Conservation (phyloP, 306 rosid genomes). For the Malus domestica region DNA sequence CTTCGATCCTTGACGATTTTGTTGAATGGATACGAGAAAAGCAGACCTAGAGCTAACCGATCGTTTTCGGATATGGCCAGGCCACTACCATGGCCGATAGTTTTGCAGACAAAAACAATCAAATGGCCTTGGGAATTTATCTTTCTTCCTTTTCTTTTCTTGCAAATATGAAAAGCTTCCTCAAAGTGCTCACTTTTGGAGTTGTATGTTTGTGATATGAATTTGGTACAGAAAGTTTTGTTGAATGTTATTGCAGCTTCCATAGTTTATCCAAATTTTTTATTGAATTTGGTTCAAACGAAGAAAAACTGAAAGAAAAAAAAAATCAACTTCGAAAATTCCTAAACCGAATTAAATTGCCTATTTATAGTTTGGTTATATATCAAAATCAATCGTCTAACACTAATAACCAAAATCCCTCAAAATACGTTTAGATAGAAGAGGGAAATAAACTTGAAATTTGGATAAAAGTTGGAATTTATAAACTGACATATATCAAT, state of each 20-base stretch:
- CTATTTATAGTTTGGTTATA: too few relatives aligned
- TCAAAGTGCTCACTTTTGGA: not conserved
- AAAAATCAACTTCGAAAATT: too few relatives aligned
- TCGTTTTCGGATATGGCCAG: constrained; percentile 7
- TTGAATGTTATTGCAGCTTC: constrained; percentile 5
- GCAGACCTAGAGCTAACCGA: constrained; percentile 21
- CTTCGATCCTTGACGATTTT: constrained; percentile 85
- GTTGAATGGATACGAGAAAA: constrained; percentile 80
- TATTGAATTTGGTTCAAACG: too few relatives aligned
- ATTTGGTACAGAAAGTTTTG: constrained; percentile 18
- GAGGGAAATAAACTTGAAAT: too few relatives aligned
- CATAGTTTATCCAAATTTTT: not conserved
- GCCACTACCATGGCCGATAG: not conserved
- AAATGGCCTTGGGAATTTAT: constrained; percentile 19
- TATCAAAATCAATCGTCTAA: too few relatives aligned
- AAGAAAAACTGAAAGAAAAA: too few relatives aligned
- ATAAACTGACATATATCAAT: too few relatives aligned
- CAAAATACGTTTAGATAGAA: too few relatives aligned
- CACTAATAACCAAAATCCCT: not conserved
- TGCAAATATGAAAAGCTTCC: not conserved
- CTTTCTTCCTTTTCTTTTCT: constrained; percentile 10
- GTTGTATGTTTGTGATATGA: constrained; percentile 19
- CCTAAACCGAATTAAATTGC: too few relatives aligned
- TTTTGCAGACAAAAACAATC: constrained; percentile 34
- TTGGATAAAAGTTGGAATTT: too few relatives aligned